Percentiles rank a stretch among this genome's conserved stretches.
Evolutionary conservation across 2,329 filamentous ascomycete genomes (phyloP).

Genomic region (Didymella lethalis): DNA sequence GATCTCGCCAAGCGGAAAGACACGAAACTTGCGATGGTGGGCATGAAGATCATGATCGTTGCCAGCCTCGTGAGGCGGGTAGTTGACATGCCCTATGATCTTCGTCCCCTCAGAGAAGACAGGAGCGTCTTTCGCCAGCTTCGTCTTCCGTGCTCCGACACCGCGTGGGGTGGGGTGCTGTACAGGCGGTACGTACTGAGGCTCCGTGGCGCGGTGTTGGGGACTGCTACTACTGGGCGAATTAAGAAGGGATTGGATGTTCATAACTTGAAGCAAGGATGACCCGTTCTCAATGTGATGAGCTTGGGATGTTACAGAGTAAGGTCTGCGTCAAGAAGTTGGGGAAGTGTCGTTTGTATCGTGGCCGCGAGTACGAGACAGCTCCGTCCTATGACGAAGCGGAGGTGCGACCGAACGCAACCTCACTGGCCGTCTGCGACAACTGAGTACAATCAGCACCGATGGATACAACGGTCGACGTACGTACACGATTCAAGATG

Average conservation of each 20-base stretch:
- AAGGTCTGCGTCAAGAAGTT: slow-evolving; percentile 27
- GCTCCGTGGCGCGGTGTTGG: neutral
- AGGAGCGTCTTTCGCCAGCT: slow-evolving; percentile 70
- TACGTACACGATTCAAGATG: slow-evolving; percentile 24
- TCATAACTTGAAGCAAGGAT: slow-evolving; percentile 35
- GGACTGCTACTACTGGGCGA: slow-evolving; percentile 28
- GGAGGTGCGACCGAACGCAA: slow-evolving; percentile 25
- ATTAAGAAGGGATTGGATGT: slow-evolving; percentile 54
- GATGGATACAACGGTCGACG: slow-evolving; percentile 5
- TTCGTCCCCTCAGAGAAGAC: slow-evolving; percentile 66
- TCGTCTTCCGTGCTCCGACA: slow-evolving; percentile 54
- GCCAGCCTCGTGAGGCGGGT: slow-evolving; percentile 72
- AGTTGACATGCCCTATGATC: slow-evolving; percentile 73
- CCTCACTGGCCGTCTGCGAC: slow-evolving; percentile 1
- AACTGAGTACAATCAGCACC: slow-evolving; percentile 20
- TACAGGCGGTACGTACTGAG: slow-evolving; percentile 19
- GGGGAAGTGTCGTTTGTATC: slow-evolving; percentile 39
- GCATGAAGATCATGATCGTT: slow-evolving; percentile 62
- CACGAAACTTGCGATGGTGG: slow-evolving; percentile 68
- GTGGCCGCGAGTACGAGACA: slow-evolving; percentile 41
- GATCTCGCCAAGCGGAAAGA: slow-evolving; percentile 72
- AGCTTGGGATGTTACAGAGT: neutral
- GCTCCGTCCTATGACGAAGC: slow-evolving; percentile 31
- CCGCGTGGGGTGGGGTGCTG: slow-evolving; percentile 19
- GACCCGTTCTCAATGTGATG: slow-evolving; percentile 19